Evolutionary conservation across 768 basidiomycete genomes (phyloP).

Genomic region (Amanita subjunquillea): DNA sequence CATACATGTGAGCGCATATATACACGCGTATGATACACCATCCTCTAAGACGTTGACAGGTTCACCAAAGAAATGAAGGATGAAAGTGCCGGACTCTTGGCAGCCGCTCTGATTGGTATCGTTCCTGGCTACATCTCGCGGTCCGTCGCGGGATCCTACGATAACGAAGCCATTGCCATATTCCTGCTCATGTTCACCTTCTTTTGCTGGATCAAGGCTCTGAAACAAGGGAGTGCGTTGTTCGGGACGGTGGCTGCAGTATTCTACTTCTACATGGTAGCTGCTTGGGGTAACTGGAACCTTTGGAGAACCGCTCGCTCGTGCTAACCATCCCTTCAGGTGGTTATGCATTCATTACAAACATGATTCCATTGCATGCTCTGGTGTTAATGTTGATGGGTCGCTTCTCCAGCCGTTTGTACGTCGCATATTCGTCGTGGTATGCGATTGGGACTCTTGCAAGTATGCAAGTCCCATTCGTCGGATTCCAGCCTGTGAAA

Average conservation of each 20-base stretch:
- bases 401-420: conserved; percentile 83
- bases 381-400: conserved; percentile 96
- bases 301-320: neutral
- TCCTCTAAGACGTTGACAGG: conserved; percentile 28
- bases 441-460: conserved; percentile 95
- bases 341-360: conserved; percentile 99
- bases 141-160: conserved; percentile 97
- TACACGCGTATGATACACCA: neutral
- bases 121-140: conserved; percentile 98
- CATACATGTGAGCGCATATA: conserved; percentile 68
- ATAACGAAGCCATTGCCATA: conserved; percentile 99
- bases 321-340: conserved; percentile 29
- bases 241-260: conserved; percentile 86
- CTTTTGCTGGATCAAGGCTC: conserved; percentile 92
- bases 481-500: conserved; percentile 95
- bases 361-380: conserved; percentile 98
- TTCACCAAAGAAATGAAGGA: conserved; percentile 97
- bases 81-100: conserved; percentile 90
- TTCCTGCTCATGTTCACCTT: conserved; percentile 99
- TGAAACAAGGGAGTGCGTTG: conserved; percentile 89
- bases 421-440: conserved; percentile 95
- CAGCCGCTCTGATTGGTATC: conserved; percentile 97
- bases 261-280: conserved; percentile 99
- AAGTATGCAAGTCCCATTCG: conserved; percentile 99
- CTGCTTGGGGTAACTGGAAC: conserved; percentile 79